These are phyloP conservation scores for Leishmania martiniquensis DNA, from an alignment of 208 protist species.

Conservation along the genomic window DNA sequence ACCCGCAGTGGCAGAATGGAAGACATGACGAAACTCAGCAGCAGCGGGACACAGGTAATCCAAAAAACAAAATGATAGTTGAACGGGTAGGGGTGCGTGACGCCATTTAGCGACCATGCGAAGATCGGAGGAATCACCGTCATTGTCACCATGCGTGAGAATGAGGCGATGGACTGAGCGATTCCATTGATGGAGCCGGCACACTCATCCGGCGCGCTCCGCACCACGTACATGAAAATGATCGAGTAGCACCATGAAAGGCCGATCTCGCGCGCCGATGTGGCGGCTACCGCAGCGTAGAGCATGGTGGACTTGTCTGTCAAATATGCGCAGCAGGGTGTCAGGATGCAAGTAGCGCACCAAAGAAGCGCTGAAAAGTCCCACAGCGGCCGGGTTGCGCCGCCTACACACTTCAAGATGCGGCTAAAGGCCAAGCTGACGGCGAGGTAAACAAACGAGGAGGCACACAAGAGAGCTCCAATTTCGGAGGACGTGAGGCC, in stretches of 20 bases:
- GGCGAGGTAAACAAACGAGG: conserved; percentile 48
- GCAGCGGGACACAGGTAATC: conserved; percentile 45
- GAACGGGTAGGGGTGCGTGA: conserved; percentile 41
- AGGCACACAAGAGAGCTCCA: conserved; percentile 51
- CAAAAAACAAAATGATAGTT: conserved; percentile 64
- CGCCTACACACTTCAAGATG: conserved; percentile 21
- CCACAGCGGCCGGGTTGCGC: conserved; percentile 24
- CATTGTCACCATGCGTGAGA: conserved; percentile 53
- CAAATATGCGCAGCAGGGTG: conserved; percentile 36
- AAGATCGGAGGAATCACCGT: conserved; percentile 65
- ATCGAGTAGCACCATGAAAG: conserved; percentile 66
- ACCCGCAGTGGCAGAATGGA: conserved; percentile 29
- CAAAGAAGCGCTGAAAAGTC: conserved; percentile 38
- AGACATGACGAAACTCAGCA: conserved; percentile 33
- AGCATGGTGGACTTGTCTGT: conserved; percentile 23
- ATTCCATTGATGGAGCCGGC: conserved; percentile 65
- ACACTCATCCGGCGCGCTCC: conserved; percentile 56
- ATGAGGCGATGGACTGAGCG: conserved; percentile 52
- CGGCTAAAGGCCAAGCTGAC: conserved; percentile 52
- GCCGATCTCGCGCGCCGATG: conserved; percentile 42
- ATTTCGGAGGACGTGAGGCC: conserved; percentile 37
- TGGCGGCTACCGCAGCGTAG: conserved; percentile 31
- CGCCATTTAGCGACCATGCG: conserved; percentile 62
- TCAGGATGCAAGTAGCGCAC: conserved; percentile 30
- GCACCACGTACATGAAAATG: conserved; percentile 60